Evolutionary conservation across 176 grass and related monocot genomes (phyloP).

Genomic region (Eremochloa ophiuroides): DNA sequence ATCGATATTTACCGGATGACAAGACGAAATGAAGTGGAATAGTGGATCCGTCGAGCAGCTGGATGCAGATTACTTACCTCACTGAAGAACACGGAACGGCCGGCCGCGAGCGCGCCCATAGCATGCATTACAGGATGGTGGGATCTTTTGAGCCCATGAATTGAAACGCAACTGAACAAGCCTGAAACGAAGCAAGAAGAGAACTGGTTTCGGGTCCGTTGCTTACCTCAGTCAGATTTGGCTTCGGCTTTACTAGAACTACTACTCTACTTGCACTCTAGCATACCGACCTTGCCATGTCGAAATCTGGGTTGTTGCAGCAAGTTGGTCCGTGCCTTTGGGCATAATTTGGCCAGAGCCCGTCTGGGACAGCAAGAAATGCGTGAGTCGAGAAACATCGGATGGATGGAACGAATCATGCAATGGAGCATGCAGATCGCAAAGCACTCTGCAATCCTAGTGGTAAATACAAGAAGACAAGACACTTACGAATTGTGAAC

Average conservation of each 20-base stretch:
- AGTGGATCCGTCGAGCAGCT: too few species aligned
- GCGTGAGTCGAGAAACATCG: not conserved
- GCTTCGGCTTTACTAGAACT: not conserved
- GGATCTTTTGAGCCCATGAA: not conserved
- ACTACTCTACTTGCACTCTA: not conserved
- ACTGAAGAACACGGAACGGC: not conserved
- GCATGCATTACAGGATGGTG: not conserved
- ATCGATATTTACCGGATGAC: not conserved
- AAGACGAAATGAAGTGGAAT: not conserved
- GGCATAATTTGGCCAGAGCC: not conserved
- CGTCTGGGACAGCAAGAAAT: not conserved
- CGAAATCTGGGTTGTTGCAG: not conserved
- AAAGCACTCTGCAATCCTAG: not conserved
- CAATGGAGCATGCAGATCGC: not conserved
- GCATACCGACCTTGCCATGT: constrained; percentile 4
- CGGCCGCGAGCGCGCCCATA: not conserved
- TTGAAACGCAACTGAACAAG: not conserved
- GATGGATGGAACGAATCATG: not conserved
- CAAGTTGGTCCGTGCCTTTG: not conserved
- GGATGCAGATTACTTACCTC: constrained; percentile 1
- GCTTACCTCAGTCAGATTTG: not conserved
- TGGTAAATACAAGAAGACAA: too few species aligned
- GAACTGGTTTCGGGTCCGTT: not conserved
- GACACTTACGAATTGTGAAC: not conserved
- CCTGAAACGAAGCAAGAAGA: not conserved